Conservation (phyloP, 352 stramenopile species). For the Globisporangium sylvaticum region DNA sequence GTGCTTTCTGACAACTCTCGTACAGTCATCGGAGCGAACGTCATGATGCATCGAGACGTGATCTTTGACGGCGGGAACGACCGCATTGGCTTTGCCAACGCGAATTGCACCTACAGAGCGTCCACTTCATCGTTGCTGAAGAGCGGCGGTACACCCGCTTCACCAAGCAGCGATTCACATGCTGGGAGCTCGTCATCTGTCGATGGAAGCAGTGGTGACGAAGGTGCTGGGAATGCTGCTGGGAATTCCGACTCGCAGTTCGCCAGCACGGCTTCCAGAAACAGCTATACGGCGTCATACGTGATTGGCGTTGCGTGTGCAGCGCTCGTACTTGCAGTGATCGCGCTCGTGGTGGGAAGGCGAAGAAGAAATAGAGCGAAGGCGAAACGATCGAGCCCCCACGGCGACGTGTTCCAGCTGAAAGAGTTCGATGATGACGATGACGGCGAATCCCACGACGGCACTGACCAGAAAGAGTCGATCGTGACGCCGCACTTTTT, state of each 20-base stretch:
- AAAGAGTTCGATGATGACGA: neutral
- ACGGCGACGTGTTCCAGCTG: neutral
- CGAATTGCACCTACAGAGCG: conserved; percentile 22
- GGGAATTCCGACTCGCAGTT: neutral
- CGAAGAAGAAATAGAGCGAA: neutral
- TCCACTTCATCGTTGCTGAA: neutral
- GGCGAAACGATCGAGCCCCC: neutral
- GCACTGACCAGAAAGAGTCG: conserved; percentile 1
- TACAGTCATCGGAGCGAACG: conserved; percentile 31
- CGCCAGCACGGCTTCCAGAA: neutral
- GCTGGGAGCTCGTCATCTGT: neutral
- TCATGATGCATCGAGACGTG: conserved; percentile 47
- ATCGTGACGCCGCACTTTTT: conserved; percentile 12
- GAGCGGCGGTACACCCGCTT: neutral
- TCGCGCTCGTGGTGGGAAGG: neutral
- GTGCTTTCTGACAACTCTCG: too few species aligned
- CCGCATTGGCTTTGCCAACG: conserved; percentile 41
- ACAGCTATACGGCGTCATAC: neutral
- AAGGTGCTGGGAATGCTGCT: neutral
- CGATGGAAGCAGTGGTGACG: neutral
- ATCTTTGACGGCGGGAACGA: conserved; percentile 40
- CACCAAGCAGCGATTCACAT: neutral
- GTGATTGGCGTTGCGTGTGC: neutral
- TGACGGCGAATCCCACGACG: neutral
- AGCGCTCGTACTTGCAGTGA: neutral